Conservation (phyloP, 2,329 filamentous ascomycete species). For the Aureobasidium sp. region DNA sequence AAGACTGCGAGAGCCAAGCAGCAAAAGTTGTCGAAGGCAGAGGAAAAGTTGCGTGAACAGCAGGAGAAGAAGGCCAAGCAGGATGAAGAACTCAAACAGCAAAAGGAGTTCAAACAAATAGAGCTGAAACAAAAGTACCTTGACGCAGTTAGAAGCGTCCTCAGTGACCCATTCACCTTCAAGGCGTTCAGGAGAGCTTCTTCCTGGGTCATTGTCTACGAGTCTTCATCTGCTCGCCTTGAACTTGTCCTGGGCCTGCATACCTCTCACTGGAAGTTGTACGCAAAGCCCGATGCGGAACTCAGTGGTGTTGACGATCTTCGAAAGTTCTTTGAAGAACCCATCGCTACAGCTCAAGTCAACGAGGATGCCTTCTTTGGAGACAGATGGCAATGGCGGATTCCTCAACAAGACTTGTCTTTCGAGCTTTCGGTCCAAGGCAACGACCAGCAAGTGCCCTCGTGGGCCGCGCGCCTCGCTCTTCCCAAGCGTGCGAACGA, state of each 20-base stretch:
- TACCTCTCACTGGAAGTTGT: slow-evolving; percentile 34
- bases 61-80: no score
- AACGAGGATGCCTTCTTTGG: slow-evolving; percentile 38
- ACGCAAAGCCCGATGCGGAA: slow-evolving; percentile 26
- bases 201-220: slow-evolving; percentile 49
- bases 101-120: no score
- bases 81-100: no score
- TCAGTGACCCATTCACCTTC: slow-evolving; percentile 40
- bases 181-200: slow-evolving; percentile 34
- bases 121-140: slow-evolving; percentile 30
- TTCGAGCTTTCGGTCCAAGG: slow-evolving; percentile 28
- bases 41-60: no score
- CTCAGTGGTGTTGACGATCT: slow-evolving; percentile 24
- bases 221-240: slow-evolving; percentile 39
- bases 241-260: slow-evolving; percentile 36
- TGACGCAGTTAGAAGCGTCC: slow-evolving; percentile 34
- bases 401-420: slow-evolving; percentile 33
- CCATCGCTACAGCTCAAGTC: slow-evolving; percentile 30
- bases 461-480: slow-evolving; percentile 42
- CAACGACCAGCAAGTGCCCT: slow-evolving; percentile 29
- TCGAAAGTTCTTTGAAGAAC: slow-evolving; percentile 29
- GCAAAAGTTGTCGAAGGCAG: no score
- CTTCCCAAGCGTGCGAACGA: slow-evolving; percentile 44
- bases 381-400: slow-evolving; percentile 45
- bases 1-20: background rate